Conservation (phyloP, 208 protist genomes). For the Leptomonas seymouri region DNA sequence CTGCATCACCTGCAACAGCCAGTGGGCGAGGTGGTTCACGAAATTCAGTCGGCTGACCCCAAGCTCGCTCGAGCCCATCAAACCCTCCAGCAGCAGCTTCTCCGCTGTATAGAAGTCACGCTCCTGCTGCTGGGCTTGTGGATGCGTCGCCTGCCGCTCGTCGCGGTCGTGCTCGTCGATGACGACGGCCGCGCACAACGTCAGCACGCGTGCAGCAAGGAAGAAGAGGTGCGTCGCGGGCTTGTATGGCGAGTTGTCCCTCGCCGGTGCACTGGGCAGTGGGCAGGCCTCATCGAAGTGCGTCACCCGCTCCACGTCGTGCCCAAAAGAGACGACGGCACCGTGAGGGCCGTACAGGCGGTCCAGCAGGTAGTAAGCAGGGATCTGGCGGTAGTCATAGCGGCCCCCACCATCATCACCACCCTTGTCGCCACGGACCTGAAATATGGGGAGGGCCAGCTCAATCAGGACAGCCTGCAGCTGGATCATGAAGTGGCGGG, state of each 20-base stretch:
- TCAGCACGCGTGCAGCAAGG: conserved; percentile 62
- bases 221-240: conserved; percentile 84
- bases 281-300: conserved; percentile 65
- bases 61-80: conserved; percentile 54
- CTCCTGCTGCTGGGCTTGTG: conserved; percentile 48
- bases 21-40: conserved; percentile 72
- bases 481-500: conserved; percentile 82
- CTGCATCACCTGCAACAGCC: conserved; percentile 81
- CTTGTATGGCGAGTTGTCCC: conserved; percentile 51
- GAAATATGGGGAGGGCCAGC: conserved; percentile 71
- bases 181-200: conserved; percentile 48
- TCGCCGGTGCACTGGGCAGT: conserved; percentile 37
- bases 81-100: conserved; percentile 60
- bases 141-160: conserved; percentile 52
- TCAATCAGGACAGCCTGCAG: conserved; percentile 77
- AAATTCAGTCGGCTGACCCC: conserved; percentile 60
- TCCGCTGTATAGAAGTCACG: conserved; percentile 51
- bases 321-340: conserved; percentile 53
- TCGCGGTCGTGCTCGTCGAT: conserved; percentile 71
- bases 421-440: conserved; percentile 4
- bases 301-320: conserved; percentile 77
- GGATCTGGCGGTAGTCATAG: conserved; percentile 48
- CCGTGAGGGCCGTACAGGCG: conserved; percentile 28
- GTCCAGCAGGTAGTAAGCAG: conserved; percentile 67
- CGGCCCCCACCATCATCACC: not conserved